phyloP scores from a whole-genome alignment of 495 filamentous ascomycete genomes.

The Cryomyces minteri region DNA sequence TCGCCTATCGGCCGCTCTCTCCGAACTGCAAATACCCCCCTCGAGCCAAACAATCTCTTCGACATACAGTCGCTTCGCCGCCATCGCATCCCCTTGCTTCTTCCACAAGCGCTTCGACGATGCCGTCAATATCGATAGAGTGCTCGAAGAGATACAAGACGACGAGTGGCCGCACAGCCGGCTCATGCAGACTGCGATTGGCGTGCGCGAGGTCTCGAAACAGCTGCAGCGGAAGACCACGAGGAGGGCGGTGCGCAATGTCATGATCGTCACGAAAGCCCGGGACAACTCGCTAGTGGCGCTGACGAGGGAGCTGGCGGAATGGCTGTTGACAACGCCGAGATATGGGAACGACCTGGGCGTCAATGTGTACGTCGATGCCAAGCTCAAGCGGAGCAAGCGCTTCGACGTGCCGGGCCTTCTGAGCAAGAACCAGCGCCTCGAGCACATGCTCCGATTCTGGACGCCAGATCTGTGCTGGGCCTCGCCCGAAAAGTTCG shows the following conservation, averaged over 20 bases:
- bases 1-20: constrained; percentile 1
- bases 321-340: constrained; percentile 72
- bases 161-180: constrained; percentile 84
- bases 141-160: constrained; percentile 85
- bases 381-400: constrained; percentile 68
- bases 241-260: constrained; percentile 66
- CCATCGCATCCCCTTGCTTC: constrained; percentile 80
- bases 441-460: constrained; percentile 64
- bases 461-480: constrained; percentile 94
- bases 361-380: constrained; percentile 87
- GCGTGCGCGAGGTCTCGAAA: constrained; percentile 85
- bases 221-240: constrained; percentile 81
- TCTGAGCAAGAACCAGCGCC: constrained; percentile 48
- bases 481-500: constrained; percentile 74
- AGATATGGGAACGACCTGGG: constrained; percentile 65
- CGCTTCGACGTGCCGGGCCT: constrained; percentile 68
- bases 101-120: constrained; percentile 95
- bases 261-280: constrained; percentile 97
- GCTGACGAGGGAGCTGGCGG: constrained; percentile 66
- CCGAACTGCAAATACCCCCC: neutral
- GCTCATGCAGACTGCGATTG: constrained; percentile 83
- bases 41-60: constrained; percentile 6
- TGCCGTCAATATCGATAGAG: constrained; percentile 84
- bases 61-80: constrained; percentile 19
- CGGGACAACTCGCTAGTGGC: constrained; percentile 75